These are phyloP conservation scores for Emiliania huxleyi DNA, from an alignment of 78 protist genomes.

Conservation along the genomic window DNA sequence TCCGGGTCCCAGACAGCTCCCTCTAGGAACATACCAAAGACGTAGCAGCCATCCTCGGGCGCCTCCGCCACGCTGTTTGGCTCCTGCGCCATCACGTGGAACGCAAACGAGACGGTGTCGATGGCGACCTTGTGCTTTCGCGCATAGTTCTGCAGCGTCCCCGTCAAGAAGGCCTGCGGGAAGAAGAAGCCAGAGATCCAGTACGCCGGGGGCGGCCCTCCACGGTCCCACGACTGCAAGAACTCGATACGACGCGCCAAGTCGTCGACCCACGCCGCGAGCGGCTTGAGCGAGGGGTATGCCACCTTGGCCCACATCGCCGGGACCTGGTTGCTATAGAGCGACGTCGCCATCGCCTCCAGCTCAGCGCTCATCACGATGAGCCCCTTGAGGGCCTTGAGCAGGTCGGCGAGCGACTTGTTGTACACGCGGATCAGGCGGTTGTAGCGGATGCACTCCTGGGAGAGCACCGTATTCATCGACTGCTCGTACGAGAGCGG, in stretches of 20 bases:
- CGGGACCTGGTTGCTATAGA: conserved; percentile 55
- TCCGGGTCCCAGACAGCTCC: conserved; percentile 73
- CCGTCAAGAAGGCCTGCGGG: conserved; percentile 89
- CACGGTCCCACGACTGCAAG: conserved; percentile 56
- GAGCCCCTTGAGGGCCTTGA: conserved; percentile 69
- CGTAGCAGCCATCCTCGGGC: conserved; percentile 69
- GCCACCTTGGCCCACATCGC: conserved; percentile 39
- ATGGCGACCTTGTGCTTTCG: conserved; percentile 52
- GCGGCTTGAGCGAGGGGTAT: conserved; percentile 75
- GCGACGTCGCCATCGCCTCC: conserved; percentile 64
- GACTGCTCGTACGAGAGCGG: conserved; percentile 56
- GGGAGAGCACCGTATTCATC: conserved; percentile 77
- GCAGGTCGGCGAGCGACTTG: conserved; percentile 41
- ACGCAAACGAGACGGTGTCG: conserved; percentile 62
- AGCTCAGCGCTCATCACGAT: conserved; percentile 73
- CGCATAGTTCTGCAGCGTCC: conserved; percentile 77
- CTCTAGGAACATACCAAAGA: conserved; percentile 73
- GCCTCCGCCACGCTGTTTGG: too few species aligned
- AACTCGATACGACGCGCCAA: conserved; percentile 29
- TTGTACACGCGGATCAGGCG: conserved; percentile 44
- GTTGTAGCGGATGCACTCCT: conserved; percentile 78
- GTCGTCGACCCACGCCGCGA: conserved; percentile 74
- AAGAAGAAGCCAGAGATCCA: conserved; percentile 88
- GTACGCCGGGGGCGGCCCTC: conserved; percentile 62
- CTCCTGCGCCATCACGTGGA: neutral